Conservation (phyloP, 495 filamentous ascomycete species). For the Penicillium verhagenii region DNA sequence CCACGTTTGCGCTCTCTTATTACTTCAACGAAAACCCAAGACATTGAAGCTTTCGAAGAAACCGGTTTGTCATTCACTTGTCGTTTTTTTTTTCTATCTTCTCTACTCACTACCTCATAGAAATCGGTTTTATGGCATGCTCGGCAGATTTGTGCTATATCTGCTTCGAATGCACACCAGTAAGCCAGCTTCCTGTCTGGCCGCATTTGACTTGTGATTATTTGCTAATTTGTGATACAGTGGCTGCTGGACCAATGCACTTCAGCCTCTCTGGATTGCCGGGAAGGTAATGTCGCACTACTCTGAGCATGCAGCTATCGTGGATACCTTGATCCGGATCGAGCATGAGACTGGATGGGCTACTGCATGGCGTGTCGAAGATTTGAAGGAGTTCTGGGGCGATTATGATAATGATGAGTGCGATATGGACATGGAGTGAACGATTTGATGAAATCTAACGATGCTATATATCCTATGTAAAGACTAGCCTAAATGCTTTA, state of each 20-base stretch:
- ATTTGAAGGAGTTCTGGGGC: conserved; percentile 45
- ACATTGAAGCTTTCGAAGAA: conserved; percentile 21
- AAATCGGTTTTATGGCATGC: conserved; percentile 47
- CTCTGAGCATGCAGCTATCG: conserved; percentile 42
- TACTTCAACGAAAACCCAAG: conserved; percentile 39
- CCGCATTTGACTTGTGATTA: neutral
- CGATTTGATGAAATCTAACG: neutral
- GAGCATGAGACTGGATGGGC: conserved; percentile 46
- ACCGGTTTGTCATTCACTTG: conserved; percentile 16
- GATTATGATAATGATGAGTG: conserved; percentile 32
- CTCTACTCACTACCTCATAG: conserved; percentile 4
- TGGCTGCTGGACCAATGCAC: conserved; percentile 46
- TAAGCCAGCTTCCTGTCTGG: conserved; percentile 4
- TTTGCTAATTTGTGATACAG: conserved; percentile 13
- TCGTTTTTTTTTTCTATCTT: neutral
- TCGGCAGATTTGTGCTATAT: conserved; percentile 46
- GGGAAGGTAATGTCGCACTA: conserved; percentile 45
- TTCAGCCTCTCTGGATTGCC: conserved; percentile 49
- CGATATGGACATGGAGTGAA: conserved; percentile 24
- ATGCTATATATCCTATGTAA: too few species aligned
- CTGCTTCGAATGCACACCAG: conserved; percentile 36
- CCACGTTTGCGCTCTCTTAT: conserved; percentile 38
- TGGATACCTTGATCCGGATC: conserved; percentile 36
- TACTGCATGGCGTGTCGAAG: conserved; percentile 41
- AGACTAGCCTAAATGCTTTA: too few species aligned